A percentile compares a stretch with the other conserved stretches of the same genome.
phyloP scores from a whole-genome alignment of 2,329 filamentous ascomycete genomes.

The Aspergillus tubingensis region DNA sequence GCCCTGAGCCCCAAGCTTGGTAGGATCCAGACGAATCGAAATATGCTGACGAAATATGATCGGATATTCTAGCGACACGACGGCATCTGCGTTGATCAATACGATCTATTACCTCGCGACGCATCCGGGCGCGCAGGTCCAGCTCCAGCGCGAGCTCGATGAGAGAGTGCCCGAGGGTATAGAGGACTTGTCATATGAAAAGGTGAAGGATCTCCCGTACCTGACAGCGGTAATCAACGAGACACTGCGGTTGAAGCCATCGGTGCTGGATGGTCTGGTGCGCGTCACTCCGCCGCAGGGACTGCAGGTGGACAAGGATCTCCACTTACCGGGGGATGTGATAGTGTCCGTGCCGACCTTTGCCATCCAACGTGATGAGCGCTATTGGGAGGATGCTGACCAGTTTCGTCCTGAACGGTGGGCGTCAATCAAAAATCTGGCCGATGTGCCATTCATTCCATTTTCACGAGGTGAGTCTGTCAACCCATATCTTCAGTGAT shows the following conservation, averaged over 20 bases:
- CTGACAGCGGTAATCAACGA: slow-evolving; percentile 35
- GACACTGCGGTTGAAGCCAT: slow-evolving; percentile 43
- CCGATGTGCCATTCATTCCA: neutral
- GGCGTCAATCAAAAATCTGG: neutral
- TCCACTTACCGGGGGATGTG: slow-evolving; percentile 12
- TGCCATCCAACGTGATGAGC: slow-evolving; percentile 10
- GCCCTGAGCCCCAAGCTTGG: neutral
- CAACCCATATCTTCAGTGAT: neutral
- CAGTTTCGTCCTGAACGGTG: slow-evolving; percentile 12
- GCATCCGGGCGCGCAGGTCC: slow-evolving; percentile 30
- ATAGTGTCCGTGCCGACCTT: slow-evolving; percentile 11
- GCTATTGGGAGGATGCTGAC: neutral
- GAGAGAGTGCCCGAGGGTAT: neutral
- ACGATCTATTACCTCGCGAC: slow-evolving; percentile 38
- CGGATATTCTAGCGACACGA: slow-evolving; percentile 34
- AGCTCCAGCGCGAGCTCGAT: slow-evolving; percentile 37
- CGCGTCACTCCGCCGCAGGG: slow-evolving; percentile 43
- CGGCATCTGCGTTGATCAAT: slow-evolving; percentile 32
- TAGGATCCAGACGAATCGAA: neutral
- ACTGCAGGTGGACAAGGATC: slow-evolving; percentile 11
- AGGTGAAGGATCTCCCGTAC: slow-evolving; percentile 23
- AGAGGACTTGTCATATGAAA: neutral
- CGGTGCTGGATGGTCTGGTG: slow-evolving; percentile 36
- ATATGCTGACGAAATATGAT: neutral
- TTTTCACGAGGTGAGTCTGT: neutral